phyloP scores from a whole-genome alignment of 768 basidiomycete species.

The Pisolithus marmoratus region DNA sequence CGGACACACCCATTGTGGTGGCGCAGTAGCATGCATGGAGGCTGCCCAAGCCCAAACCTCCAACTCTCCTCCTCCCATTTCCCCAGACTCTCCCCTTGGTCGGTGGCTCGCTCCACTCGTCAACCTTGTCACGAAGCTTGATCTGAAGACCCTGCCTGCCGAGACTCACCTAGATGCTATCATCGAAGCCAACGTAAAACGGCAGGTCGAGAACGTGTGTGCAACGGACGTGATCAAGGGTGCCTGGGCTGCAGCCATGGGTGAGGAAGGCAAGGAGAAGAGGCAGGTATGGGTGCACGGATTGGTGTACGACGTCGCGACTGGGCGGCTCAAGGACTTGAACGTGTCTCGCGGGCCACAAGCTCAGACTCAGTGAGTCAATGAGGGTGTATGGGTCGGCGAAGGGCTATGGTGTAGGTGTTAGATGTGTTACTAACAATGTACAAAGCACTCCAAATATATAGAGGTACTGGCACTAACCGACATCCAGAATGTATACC shows the following conservation, averaged over 20 bases:
- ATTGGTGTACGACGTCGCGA: conserved; percentile 65
- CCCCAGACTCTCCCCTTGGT: conserved; percentile 46
- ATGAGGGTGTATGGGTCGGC: too few species aligned
- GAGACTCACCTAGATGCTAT: conserved; percentile 39
- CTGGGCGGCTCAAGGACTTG: conserved; percentile 57
- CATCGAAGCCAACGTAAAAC: conserved; percentile 56
- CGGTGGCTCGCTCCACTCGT: conserved; percentile 73
- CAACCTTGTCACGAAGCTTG: conserved; percentile 37
- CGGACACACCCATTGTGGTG: conserved; percentile 82
- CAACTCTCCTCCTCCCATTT: conserved; percentile 4
- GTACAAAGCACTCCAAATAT: too few species aligned
- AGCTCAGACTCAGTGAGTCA: not conserved
- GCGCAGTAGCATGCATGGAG: conserved; percentile 51
- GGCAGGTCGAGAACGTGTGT: conserved; percentile 48
- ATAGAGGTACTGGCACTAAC: too few species aligned
- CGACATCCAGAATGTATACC: too few species aligned
- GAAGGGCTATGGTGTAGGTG: too few species aligned
- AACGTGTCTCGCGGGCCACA: conserved; percentile 34
- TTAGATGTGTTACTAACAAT: too few species aligned
- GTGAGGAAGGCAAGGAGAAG: conserved; percentile 1
- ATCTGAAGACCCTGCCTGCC: conserved; percentile 31
- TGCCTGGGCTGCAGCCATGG: conserved; percentile 32
- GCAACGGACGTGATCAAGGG: conserved; percentile 39
- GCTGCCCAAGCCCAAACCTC: conserved; percentile 31
- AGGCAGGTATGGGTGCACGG: conserved; percentile 58